Evolutionary conservation across 768 basidiomycete genomes (phyloP), one percentile per base, ranked within the genome.

Genomic region (Tephrocybe sp.): DNA sequence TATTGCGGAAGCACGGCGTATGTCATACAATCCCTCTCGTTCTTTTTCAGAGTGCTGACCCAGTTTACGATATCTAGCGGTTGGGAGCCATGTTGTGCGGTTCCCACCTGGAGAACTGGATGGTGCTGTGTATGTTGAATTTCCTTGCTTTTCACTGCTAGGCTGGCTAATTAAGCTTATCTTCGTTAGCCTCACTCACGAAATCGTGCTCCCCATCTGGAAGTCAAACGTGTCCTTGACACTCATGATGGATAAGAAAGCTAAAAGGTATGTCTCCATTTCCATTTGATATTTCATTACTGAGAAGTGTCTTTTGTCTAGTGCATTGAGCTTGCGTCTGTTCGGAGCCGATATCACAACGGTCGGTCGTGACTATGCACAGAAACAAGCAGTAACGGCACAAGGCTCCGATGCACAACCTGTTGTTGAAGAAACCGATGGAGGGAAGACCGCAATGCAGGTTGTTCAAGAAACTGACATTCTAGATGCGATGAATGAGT

Each of bases 231-330:
- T 85, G 11, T 96, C 93, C 0, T 65, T 96, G 46, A 84, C 88
- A 0, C 75, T 98, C 51, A 93, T 98, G 93, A 84, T 97, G 48
- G 94, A 98, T 70, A 99, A 98, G 69, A 90, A 90, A 63, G 91
- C 93, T 21, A 98, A 98, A 71, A 92, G 88, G 95, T 93, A n/a
- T n/a, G n/a, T 38, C 10, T 74, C 65, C 26, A 14, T 11, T 14
- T 17, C n/a, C 54, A 32, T 21, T 32, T 38, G 10, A 11, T 17
- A 36, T 45, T 28, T 53, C 32, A 14, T 45, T 34, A 43, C 42
- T 45, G 15, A 36, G 11, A 36, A 15, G 4, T 14, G 15, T 48
- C 40, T 21, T 46, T 33, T 11, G 46, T n/a, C 3, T 54, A 98
- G 95, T 62, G 93, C 93, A 1, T 72, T 98, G 54, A 93, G 91